Base-by-base conservation (phyloP, 139 green algal species). In the Nannochloris sp. region DNA sequence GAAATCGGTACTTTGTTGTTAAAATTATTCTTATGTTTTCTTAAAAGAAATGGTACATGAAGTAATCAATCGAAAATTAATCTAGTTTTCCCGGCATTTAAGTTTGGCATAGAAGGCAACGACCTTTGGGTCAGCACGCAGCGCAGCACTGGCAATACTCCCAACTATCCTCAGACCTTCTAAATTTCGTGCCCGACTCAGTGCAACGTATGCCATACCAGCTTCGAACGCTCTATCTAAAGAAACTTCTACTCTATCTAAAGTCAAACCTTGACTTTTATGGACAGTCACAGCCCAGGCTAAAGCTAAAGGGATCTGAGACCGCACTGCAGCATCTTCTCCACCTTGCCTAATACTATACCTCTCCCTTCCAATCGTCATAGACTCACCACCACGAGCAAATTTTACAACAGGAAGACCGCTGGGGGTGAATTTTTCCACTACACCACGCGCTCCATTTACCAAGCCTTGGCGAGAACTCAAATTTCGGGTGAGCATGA, bases 171-270 rank as follows among this genome's bases (percentile, higher is more conserved):
- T 45, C 29, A 87, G 71, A 6, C 79, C 79, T 4, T 70, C 60
- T 61, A 82, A 45, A 31, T 38, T 66, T 24, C 57, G 63, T 8
- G 74, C 85, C 2, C 85, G 69, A 14, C 65, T 79, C 5, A 92
- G 74, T 2, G 85, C 85, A 19, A 92, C 85, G 58, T 92, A 92
- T 4, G 79, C 77, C 80, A 87, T 84, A 31, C 85, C 85, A 10
- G 77, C 56, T 60, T 84, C 85, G 62, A 92, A 92, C 1, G 73
- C 72, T 1, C 62, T 60, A 15, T 69, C 60, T 19, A 89, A 60
- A 54, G 9, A 61, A 14, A 86, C 67, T 70, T 81, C 66, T 8
- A 70, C 73, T 19, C 47, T 35, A 69, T 91, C 82, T n/a, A 92
- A 57, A 5, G 79, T 88, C 82, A 90, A 81, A 29, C 85, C 85